Percentiles rank a stretch among this genome's conserved stretches.
phyloP scores from a whole-genome alignment of 768 basidiomycete species.

The Pseudohyphozyma bogoriensis region DNA sequence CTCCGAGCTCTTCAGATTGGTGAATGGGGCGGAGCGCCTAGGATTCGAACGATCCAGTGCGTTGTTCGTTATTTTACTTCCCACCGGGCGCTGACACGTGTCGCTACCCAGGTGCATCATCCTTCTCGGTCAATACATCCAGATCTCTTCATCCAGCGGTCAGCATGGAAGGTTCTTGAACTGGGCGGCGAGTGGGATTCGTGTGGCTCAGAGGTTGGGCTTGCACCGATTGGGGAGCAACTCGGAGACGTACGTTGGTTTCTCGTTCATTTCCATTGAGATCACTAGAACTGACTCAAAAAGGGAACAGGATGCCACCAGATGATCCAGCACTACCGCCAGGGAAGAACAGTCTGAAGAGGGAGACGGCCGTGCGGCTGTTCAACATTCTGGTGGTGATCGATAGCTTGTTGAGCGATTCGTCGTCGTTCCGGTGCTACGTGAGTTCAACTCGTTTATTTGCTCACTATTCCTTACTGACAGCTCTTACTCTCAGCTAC shows the following conservation, averaged over 20 bases:
- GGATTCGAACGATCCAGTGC: conserved; percentile 25
- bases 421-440: conserved; percentile 16
- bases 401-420: conserved; percentile 21
- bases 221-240: conserved; percentile 20
- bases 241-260: neutral
- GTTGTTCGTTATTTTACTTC: too few relatives aligned
- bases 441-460: neutral
- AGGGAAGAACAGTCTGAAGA: conserved; percentile 18
- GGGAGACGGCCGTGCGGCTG: conserved; percentile 19
- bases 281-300: neutral
- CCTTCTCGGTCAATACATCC: conserved; percentile 22
- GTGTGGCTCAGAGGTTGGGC: conserved; percentile 22
- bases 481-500: conserved; percentile 3
- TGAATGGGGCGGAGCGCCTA: conserved; percentile 26
- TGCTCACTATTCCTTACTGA: too few relatives aligned
- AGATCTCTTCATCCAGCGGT: conserved; percentile 18
- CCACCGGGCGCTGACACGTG: neutral
- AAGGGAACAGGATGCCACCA: conserved; percentile 10
- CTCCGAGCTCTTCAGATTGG: conserved; percentile 24
- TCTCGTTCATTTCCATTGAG: neutral
- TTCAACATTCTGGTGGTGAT: conserved; percentile 17
- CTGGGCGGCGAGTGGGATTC: conserved; percentile 20
- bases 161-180: conserved; percentile 21
- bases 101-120: conserved; percentile 1
- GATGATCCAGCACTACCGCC: conserved; percentile 28